Conservation (phyloP, 139 green algal species). For the Coelastrella sp. region DNA sequence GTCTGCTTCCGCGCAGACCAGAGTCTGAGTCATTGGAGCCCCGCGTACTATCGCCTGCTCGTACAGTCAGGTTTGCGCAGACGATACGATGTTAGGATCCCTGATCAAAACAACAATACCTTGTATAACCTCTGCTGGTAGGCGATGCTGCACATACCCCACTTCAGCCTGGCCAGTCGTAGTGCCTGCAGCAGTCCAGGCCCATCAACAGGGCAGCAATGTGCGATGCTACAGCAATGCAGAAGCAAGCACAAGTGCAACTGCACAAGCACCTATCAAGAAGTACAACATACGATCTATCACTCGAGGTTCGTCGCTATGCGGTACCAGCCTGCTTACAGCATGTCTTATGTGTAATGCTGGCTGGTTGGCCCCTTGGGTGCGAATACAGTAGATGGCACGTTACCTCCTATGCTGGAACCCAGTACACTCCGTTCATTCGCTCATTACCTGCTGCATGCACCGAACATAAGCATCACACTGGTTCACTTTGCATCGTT, state of each 20-base stretch:
- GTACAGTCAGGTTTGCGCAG: not conserved
- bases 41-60: too few relatives aligned
- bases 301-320: conserved; percentile 47
- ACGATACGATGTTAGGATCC: not conserved
- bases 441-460: too few relatives aligned
- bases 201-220: not conserved
- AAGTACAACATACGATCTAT: conserved; percentile 50
- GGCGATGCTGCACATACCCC: not conserved
- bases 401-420: too few relatives aligned
- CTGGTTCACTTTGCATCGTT: too few relatives aligned
- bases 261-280: conserved; percentile 5
- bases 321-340: too few relatives aligned
- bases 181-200: not conserved
- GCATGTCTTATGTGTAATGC: too few relatives aligned
- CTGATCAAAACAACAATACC: not conserved
- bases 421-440: too few relatives aligned
- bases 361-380: too few relatives aligned
- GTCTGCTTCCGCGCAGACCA: too few relatives aligned
- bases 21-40: too few relatives aligned
- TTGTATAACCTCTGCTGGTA: not conserved
- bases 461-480: too few relatives aligned
- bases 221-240: conserved; percentile 39
- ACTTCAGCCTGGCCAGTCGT: not conserved
- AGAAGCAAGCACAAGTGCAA: conserved; percentile 22
- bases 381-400: too few relatives aligned